These are phyloP conservation scores for Phytophthora fragariae DNA, from an alignment of 352 stramenopile species.

Conservation along the genomic window DNA sequence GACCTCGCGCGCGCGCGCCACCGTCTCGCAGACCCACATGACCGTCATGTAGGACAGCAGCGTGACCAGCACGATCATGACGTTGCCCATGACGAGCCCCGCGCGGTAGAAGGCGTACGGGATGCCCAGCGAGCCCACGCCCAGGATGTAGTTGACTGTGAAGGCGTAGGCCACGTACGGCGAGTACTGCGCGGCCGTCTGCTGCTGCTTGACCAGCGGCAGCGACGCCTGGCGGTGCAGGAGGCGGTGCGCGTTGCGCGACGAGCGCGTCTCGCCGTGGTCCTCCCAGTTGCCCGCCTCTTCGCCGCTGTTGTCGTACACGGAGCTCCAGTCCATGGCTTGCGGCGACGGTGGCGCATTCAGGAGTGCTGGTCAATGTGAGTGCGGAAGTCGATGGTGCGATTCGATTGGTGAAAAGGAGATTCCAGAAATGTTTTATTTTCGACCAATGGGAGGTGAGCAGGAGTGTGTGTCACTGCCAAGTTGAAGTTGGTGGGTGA, in stretches of 20 bases:
- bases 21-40: constrained; percentile 88
- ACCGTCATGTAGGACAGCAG: constrained; percentile 90
- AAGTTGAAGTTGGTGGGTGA: not conserved
- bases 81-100: constrained; percentile 77
- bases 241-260: constrained; percentile 70
- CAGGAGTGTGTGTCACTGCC: too few species aligned
- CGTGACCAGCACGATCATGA: constrained; percentile 83
- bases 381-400: too few species aligned
- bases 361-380: not conserved
- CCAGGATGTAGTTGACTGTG: constrained; percentile 94
- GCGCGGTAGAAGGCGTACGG: constrained; percentile 88
- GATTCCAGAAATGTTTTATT: too few species aligned
- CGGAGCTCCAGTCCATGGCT: constrained; percentile 79
- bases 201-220: constrained; percentile 45
- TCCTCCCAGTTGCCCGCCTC: constrained; percentile 69
- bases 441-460: too few species aligned
- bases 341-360: not conserved
- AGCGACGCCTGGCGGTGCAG: constrained; percentile 70
- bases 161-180: constrained; percentile 87
- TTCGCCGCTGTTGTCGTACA: constrained; percentile 82
- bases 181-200: constrained; percentile 56
- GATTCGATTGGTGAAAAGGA: too few species aligned
- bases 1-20: constrained; percentile 62
- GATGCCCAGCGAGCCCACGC: constrained; percentile 91
- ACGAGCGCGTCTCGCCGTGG: constrained; percentile 77